Evolutionary conservation across 2,329 filamentous ascomycete genomes (phyloP), one percentile per base, ranked within the genome.

Genomic region (Colletotrichum melonis): DNA sequence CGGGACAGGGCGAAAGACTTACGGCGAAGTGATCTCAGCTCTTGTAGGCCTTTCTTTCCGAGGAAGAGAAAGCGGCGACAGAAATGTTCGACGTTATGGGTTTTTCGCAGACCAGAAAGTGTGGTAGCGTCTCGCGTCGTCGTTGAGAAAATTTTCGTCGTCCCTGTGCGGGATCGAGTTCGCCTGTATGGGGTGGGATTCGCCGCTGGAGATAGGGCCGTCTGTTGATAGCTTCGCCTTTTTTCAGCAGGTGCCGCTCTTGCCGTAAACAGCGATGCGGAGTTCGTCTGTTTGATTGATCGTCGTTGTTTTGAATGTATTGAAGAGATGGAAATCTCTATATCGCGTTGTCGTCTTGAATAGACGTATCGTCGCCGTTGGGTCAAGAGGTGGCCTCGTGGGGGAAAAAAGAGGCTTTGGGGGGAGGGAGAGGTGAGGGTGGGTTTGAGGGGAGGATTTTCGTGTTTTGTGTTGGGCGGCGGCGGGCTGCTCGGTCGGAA

Each of bases 401-500:
- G 38, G 63, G 68, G 63, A 14, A 49, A 60, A 62, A 74, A 67
- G 58, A 49, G 49, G 56, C 62, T 67, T 74, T 67, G 60, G 68
- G 69, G 60, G 69, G 72, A 57, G 56, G 69, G 72, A 67, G 57
- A 73, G 68, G 38, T 72, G 72, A 73, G 35, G 60, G 72, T 72
- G 72, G 72, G 68, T 72, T 74, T 74, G 72, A 74, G 72, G 68
- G 68, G 72, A 74, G 67, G 72, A 73, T 72, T 75, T 73, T 75
- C 74, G 74, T 75, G 74, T 75, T 75, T 75, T 75, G 74, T 75
- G 74, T 75, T 75, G 74, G 73, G 74, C 74, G 68, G 74, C 74
- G 68, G 69, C 70, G 70, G 74, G 72, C 71, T 75, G 67, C 69
- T 74, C 68, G 74, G 73, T 74, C 70, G 70, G 70, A 73, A 73